Conservation (phyloP, 441 rosid genomes). For the Rhodomyrtus psidioides region DNA sequence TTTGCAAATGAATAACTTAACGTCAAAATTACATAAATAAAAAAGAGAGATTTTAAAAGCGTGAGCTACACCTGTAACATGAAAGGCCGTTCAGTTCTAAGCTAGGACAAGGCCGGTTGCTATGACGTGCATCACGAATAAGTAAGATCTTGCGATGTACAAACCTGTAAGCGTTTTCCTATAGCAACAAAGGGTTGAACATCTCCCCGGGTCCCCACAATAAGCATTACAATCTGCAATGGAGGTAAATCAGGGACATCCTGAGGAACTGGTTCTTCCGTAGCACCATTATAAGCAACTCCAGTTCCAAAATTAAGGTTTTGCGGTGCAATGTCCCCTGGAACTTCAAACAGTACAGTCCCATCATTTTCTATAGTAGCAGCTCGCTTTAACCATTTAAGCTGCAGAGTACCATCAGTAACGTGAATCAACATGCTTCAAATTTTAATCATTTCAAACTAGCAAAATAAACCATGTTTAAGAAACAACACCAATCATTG, state of each 20-base stretch:
- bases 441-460: background rate
- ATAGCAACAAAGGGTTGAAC: slow-evolving; percentile 55
- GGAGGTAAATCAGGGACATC: slow-evolving; percentile 24
- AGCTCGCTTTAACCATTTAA: slow-evolving; percentile 31
- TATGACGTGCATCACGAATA: background rate
- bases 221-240: slow-evolving; percentile 44
- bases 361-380: slow-evolving; percentile 37
- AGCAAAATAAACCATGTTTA: background rate
- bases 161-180: slow-evolving; percentile 46
- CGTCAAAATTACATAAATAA: background rate
- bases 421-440: background rate
- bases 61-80: background rate
- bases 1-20: background rate
- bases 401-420: slow-evolving; percentile 17
- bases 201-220: slow-evolving; percentile 55
- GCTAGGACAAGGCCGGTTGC: background rate
- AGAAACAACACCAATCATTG: background rate
- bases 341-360: slow-evolving; percentile 43
- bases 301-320: slow-evolving; percentile 19
- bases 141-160: background rate
- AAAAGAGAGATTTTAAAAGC: background rate
- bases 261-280: slow-evolving; percentile 12
- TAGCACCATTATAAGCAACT: slow-evolving; percentile 9
- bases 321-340: slow-evolving; percentile 21
- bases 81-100: background rate